Base-by-base conservation (phyloP, 176 grass and related monocot genomes). In the Dactylis glomerata region DNA sequence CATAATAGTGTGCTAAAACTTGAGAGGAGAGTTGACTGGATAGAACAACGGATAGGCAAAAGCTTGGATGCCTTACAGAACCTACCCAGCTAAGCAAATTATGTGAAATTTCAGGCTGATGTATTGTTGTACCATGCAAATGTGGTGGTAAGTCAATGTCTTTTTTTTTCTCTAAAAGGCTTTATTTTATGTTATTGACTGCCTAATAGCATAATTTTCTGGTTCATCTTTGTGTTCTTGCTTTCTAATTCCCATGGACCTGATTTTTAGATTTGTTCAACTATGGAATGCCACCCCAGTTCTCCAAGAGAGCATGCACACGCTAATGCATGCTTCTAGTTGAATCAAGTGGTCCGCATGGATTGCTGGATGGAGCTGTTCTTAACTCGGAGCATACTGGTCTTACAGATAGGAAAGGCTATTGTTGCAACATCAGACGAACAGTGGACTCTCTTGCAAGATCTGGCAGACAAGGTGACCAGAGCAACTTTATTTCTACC, bases 11-110 rank as follows among this genome's bases (percentile, higher is more conserved):
- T 92, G 5, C 73, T 92, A 49, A 92, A 90, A 88, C 80, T 95
- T 81, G 92, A 97, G 89, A 97, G 80, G 77, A 93, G 88, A 82
- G 87, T 93, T 33, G 82, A 51, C 42, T 93, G 76, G 85, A 93
- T 95, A 20, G 95, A 97, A 57, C 79, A 82, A 50, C 82, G 64
- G 28, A 88, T 92, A 73, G 63, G 46, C 12, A 82, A 64, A 78
- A 90, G 83, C 83, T 78, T 90, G 52, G 81, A 73, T 81, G 62
- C 88, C 26, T 90, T 90, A 10, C 72, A 82, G 41, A 77, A 64
- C 55, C 69, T 85, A 50, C 73, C 38, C 17, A 30, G 47, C n/a
- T 19, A 55, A 49, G 73, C 45, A n/a, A 37, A 54, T 47, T 49
- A 89, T 81, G 47, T 57, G 8, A n/a, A 84, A 79, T 58, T 41